phyloP scores from a whole-genome alignment of 768 basidiomycete genomes.

The Pisolithus tinctorius region DNA sequence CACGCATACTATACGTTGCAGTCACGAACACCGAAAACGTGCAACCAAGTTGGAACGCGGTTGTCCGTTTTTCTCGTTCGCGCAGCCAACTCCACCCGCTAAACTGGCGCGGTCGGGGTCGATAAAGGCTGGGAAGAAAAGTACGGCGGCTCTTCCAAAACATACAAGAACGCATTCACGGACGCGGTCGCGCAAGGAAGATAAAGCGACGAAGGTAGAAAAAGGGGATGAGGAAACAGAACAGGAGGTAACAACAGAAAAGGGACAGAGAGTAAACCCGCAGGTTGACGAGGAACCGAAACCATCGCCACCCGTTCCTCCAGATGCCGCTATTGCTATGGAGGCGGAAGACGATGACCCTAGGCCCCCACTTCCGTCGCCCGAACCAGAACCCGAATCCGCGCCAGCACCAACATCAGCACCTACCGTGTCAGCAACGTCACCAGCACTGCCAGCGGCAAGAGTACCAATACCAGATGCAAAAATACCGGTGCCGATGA shows the following conservation, averaged over 20 bases:
- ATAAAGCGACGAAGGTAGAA: constrained; percentile 3
- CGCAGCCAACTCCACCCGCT: constrained; percentile 7
- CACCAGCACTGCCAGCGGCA: not conserved
- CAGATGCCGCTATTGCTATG: not conserved
- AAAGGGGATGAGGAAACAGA: not conserved
- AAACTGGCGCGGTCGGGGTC: constrained; percentile 31
- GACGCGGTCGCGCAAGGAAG: constrained; percentile 3
- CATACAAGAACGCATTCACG: constrained; percentile 7
- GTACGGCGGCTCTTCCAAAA: constrained; percentile 14
- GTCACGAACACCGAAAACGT: constrained; percentile 72
- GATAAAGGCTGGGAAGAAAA: constrained; percentile 25
- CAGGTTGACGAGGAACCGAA: constrained; percentile 7
- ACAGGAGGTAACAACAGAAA: constrained; percentile 2
- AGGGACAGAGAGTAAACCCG: constrained; percentile 20
- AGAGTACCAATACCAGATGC: not conserved
- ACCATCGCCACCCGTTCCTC: constrained; percentile 2
- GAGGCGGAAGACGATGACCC: not conserved
- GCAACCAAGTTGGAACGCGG: constrained; percentile 37
- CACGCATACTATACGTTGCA: constrained; percentile 18
- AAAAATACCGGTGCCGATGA: not conserved
- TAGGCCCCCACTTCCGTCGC: not conserved
- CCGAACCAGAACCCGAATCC: not conserved
- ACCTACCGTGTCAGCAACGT: not conserved
- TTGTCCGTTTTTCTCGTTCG: constrained; percentile 38
- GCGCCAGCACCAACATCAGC: not conserved